These are phyloP conservation scores for Trametes villosa DNA, from an alignment of 768 basidiomycete genomes.

Conservation along the genomic window DNA sequence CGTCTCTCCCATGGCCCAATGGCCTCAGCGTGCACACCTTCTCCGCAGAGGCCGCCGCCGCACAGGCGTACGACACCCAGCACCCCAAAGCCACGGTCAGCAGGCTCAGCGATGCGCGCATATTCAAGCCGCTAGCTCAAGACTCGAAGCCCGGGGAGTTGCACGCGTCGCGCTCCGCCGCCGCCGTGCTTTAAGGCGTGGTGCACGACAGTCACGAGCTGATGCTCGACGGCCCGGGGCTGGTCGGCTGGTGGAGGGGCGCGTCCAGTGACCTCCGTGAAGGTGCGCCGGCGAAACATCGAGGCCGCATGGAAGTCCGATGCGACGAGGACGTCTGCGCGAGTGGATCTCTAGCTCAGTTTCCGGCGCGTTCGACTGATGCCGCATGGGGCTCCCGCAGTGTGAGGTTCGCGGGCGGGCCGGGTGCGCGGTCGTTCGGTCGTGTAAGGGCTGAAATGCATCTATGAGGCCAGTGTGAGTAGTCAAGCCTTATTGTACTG, in stretches of 20 bases:
- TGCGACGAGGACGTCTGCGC: background rate
- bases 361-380: too few relatives aligned
- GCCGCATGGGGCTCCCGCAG: too few relatives aligned
- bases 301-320: background rate
- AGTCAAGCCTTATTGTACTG: too few relatives aligned
- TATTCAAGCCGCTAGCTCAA: background rate
- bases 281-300: background rate
- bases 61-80: background rate
- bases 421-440: too few relatives aligned
- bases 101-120: background rate
- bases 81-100: background rate
- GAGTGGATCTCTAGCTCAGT: background rate
- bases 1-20: slow-evolving; percentile 30
- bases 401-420: too few relatives aligned
- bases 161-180: background rate
- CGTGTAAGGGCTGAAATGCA: too few relatives aligned
- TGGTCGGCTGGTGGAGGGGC: background rate
- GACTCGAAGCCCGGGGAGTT: too few relatives aligned
- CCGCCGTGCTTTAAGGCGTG: background rate
- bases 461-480: too few relatives aligned
- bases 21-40: slow-evolving; percentile 24
- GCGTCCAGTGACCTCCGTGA: slow-evolving; percentile 4
- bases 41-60: background rate
- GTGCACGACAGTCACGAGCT: slow-evolving; percentile 4
- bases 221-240: slow-evolving; percentile 8